A percentile compares a stretch with the other conserved stretches of the same genome.
These are phyloP conservation scores for Colletotrichum sojae DNA, from an alignment of 2,329 filamentous ascomycete species.

Conservation along the genomic window DNA sequence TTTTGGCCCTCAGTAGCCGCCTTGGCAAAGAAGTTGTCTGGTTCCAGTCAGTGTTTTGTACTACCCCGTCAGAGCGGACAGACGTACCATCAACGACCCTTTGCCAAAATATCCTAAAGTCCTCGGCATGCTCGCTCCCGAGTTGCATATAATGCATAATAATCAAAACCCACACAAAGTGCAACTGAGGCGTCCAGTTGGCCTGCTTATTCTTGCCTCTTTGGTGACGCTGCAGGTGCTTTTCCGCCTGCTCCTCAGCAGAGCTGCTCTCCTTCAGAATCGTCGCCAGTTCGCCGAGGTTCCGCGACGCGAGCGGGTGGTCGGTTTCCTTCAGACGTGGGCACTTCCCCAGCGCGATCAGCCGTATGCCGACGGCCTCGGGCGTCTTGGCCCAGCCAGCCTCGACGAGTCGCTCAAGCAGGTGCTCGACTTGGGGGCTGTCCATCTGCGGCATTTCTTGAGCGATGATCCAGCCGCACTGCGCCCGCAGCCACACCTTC, in stretches of 20 bases:
- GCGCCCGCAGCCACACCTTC: constrained; percentile 90
- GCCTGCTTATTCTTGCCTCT: constrained; percentile 70
- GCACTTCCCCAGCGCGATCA: constrained; percentile 76
- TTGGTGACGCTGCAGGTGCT: constrained; percentile 50
- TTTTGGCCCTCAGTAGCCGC: constrained; percentile 90
- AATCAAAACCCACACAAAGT: constrained; percentile 90
- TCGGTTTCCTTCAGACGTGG: constrained; percentile 60
- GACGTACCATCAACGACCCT: constrained; percentile 86
- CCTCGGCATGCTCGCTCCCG: constrained; percentile 54
- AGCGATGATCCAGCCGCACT: constrained; percentile 87
- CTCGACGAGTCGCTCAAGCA: constrained; percentile 73
- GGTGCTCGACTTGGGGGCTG: constrained; percentile 60
- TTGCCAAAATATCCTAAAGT: constrained; percentile 86
- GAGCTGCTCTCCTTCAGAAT: constrained; percentile 83
- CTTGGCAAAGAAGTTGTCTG: constrained; percentile 87
- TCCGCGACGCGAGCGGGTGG: constrained; percentile 79
- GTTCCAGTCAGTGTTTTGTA: constrained; percentile 43
- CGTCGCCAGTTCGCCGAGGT: constrained; percentile 78
- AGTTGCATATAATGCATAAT: constrained; percentile 67
- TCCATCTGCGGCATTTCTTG: constrained; percentile 77
- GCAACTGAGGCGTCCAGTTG: constrained; percentile 83
- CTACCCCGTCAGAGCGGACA: not conserved
- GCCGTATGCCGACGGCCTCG: constrained; percentile 92
- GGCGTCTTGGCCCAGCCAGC: constrained; percentile 83
- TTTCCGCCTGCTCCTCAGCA: constrained; percentile 63